Evolutionary conservation across 2,329 filamentous ascomycete genomes (phyloP).

Genomic region (Pleoardoris graminearum): DNA sequence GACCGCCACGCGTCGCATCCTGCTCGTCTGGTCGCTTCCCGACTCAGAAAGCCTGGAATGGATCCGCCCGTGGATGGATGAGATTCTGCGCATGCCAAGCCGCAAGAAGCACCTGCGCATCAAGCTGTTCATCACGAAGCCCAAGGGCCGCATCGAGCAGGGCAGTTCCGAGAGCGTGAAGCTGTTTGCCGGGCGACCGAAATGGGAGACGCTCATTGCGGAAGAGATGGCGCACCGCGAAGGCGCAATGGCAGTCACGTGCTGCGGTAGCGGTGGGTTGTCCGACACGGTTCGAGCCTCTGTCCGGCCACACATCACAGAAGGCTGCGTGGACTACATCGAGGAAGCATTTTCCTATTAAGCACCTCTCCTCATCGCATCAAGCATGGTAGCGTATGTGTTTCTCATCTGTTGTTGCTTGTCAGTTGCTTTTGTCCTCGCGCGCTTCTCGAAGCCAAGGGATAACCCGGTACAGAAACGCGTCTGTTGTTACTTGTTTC

Average conservation of each 20-base stretch:
- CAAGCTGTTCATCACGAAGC: slow-evolving; percentile 66
- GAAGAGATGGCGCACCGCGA: slow-evolving; percentile 59
- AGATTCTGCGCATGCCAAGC: slow-evolving; percentile 62
- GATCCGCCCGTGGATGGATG: slow-evolving; percentile 69
- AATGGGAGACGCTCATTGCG: slow-evolving; percentile 59
- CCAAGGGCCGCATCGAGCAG: slow-evolving; percentile 58
- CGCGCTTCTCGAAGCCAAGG: too few species aligned
- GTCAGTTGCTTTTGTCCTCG: too few species aligned
- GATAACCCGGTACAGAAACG: too few species aligned
- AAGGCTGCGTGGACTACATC: slow-evolving; percentile 62
- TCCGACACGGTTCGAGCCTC: slow-evolving; percentile 63
- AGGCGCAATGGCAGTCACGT: slow-evolving; percentile 63
- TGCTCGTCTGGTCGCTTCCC: slow-evolving; percentile 79
- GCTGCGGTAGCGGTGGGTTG: slow-evolving; percentile 66
- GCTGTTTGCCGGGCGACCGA: slow-evolving; percentile 64
- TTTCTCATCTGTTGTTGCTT: too few species aligned
- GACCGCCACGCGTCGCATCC: slow-evolving; percentile 70
- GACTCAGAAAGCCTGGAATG: slow-evolving; percentile 67
- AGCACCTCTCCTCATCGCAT: neutral
- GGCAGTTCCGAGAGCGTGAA: slow-evolving; percentile 60
- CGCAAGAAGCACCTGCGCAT: slow-evolving; percentile 63
- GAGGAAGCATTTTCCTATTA: slow-evolving; percentile 70
- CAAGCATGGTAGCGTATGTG: neutral
- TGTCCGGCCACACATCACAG: slow-evolving; percentile 55
- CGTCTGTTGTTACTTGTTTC: neutral